Evolutionary conservation across 2,329 filamentous ascomycete species (phyloP), one percentile per base, ranked within the genome.

Genomic region (Fusarium aywerte): DNA sequence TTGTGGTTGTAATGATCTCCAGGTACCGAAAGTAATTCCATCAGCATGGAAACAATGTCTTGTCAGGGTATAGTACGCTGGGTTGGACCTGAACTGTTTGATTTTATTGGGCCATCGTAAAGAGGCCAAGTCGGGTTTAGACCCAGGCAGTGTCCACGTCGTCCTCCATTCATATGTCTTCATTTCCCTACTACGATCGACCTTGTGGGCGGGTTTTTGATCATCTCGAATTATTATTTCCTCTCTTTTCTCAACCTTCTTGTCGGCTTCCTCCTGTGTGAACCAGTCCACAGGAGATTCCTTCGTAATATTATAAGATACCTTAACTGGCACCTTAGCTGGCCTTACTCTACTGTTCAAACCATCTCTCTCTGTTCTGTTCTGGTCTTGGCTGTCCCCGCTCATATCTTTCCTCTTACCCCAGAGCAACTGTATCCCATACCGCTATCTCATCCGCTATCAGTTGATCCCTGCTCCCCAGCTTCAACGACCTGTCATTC

Each of bases 371-470:
- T 36, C 25, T 20, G 38, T 20, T 29, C 53, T 57, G 49, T 20
- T 29, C 53, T 57, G 49, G 62, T 62, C 38, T 51, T 58, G 62
- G 57, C 62, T 62, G 62, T 58, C 67, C 57, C 67, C 62, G 49
- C 65, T 62, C 70, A 62, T 72, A 75, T 71, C 70, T 75, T 62
- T 59, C 18, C 63, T 66, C 60, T 72, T 71, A 63, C 70, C 68
- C 70, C 71, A 69, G 69, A 73, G 62, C 68, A 62, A 62, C 67
- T 62, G 68, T 67, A 60, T 72, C 60, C 62, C 70, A 70, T 72
- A 72, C 65, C 70, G 71, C 70, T 73, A 73, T 73, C 71, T 69
- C 60, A 66, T 52, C 70, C 67, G 64, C 70, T 73, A 73, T 73
- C 71, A 73, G 55, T 59, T 40, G 60, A 68, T 38, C 68, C 60